Base-by-base conservation (phyloP, 2,329 filamentous ascomycete genomes). In the Albifimbria verrucaria region DNA sequence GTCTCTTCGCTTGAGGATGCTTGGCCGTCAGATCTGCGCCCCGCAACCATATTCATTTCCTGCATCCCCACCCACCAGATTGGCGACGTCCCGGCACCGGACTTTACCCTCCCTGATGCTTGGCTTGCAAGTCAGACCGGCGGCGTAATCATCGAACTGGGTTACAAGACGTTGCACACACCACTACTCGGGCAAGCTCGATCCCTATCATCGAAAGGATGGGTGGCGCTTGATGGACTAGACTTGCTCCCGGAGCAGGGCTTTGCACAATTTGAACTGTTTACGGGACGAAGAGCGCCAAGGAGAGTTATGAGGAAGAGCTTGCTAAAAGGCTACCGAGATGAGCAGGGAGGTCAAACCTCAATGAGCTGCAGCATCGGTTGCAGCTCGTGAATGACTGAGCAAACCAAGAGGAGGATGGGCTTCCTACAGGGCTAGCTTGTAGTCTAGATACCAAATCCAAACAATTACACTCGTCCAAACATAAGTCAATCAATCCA, bases 221-320 rank as follows among this genome's bases (percentile, higher is more conserved):
- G 88, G 88, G 85, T 91, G 0, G 78, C 88, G 18, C 82, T 92
- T 68, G 87, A 92, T 62, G 89, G 89, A 0, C 72, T 92, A 12
- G 88, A 92, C 60, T 77, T 92, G 46, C 69, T 93, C 15, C 87
- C 87, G 0, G 89, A 92, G 65, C 89, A 92, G 65, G 89, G 87
- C 0, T 89, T 89, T 68, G 88, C 89, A 1, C 89, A 92, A 62
- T 93, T 92, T 63, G 89, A 93, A 68, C 70, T 92, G 2, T 90
- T 92, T 65, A 92, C 89, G 0, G 89, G 88, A 1, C 77, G 67
- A 7, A 55, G 68, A 48, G 68, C 70, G 1, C 69, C 69, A 4
- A 79, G 88, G 23, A 74, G 82, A 44, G 68, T 88, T 36, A 92
- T 93, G 89, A 80, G 87, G 55, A 75, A 82, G 42, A 85, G 86